Evolutionary conservation across 164 flowering plant genomes (phyloP).

Genomic region (Liquidambar formosana): DNA sequence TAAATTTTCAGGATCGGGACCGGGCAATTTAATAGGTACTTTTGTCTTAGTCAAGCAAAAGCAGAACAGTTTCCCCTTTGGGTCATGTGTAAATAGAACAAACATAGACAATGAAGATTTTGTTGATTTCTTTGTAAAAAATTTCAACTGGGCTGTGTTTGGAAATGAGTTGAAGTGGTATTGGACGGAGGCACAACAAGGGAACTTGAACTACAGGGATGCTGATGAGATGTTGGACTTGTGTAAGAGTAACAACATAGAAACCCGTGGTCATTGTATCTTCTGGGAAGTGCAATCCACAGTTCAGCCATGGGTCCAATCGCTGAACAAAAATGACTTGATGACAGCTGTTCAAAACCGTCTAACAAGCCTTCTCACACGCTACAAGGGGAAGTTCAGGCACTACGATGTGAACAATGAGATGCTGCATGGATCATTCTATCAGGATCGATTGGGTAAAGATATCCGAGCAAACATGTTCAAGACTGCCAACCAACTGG

Average conservation of each 20-base stretch:
- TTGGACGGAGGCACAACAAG: conserved; percentile 85
- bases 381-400: conserved; percentile 82
- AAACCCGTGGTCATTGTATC: conserved; percentile 85
- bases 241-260: conserved; percentile 53
- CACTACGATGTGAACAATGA: conserved; percentile 97
- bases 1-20: conserved; percentile 54
- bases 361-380: conserved; percentile 66
- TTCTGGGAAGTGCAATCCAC: conserved; percentile 86
- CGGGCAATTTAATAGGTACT: conserved; percentile 37
- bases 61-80: conserved; percentile 81
- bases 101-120: conserved; percentile 95
- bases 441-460: conserved; percentile 72
- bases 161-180: conserved; percentile 96
- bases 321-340: conserved; percentile 57
- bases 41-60: conserved; percentile 63
- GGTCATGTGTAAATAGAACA: conserved; percentile 69
- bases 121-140: conserved; percentile 64
- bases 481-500: conserved; percentile 74
- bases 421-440: conserved; percentile 94
- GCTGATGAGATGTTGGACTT: conserved; percentile 81
- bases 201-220: conserved; percentile 78
- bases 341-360: conserved; percentile 77
- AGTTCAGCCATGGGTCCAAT: conserved; percentile 71
- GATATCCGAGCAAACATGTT: conserved; percentile 77
- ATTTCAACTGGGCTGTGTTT: conserved; percentile 94